These are phyloP conservation scores for Firmiana major DNA, from an alignment of 345 rosid species.

Conservation along the genomic window DNA sequence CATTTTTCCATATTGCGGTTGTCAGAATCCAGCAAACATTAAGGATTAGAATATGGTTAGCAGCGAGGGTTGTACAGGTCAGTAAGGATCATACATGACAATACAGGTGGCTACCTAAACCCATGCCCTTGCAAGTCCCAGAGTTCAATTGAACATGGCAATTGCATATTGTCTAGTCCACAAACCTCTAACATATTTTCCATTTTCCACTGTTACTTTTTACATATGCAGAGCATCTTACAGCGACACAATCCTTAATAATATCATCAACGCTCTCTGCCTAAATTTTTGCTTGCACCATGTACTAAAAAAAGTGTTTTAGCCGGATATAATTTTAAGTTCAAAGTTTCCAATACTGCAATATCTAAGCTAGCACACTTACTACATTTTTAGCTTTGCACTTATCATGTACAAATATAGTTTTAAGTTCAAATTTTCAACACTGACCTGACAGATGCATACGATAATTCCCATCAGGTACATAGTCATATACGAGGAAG, in stretches of 20 bases:
- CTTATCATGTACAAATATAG: not conserved
- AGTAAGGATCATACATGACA: not conserved
- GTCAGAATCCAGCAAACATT: not conserved
- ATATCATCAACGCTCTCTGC: not conserved
- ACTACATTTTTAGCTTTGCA: not conserved
- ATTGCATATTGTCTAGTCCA: not conserved
- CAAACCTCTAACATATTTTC: not conserved
- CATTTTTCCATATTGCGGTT: not conserved
- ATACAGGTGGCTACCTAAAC: not conserved
- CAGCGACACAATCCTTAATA: not conserved
- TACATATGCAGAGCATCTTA: not conserved
- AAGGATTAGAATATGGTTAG: not conserved
- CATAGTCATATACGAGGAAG: constrained; percentile 76
- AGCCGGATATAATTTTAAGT: too few species aligned
- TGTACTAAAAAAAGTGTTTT: not conserved
- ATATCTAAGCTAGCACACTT: not conserved
- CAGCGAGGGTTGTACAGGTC: not conserved
- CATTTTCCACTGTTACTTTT: not conserved
- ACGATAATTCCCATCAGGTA: constrained; percentile 63
- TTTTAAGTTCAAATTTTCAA: constrained; percentile 3
- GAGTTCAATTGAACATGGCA: not conserved
- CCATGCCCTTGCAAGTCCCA: not conserved
- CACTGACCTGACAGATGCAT: constrained; percentile 71
- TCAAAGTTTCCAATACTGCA: not conserved
- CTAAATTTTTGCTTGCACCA: not conserved